Base-by-base conservation (phyloP, 202 grass and related monocot genomes). In the Carex sylvatica region DNA sequence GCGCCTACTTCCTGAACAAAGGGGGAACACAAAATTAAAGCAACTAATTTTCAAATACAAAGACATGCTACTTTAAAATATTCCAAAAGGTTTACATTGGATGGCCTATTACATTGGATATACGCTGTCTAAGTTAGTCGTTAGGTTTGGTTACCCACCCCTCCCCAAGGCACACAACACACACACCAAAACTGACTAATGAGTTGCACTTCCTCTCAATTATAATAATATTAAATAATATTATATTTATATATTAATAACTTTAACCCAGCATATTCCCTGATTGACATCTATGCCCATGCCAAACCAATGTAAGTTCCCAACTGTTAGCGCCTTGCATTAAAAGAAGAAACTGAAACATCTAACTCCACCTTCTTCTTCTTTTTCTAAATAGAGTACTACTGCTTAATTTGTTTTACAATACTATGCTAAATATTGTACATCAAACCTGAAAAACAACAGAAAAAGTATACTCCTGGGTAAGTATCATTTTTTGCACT, bases 191-290 rank as follows among this genome's bases (percentile, higher is more conserved):
- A 55, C 49, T 33, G 23, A 76, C 26, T 33, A 76, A 76, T 76
- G 51, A 76, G 24, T 76, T 56, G 51, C 28, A 19, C 26, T 76
- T 58, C 19, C 51, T 76, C 51, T 56, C 52, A 76, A 35, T 10
- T 19, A 76, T 76, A 74, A 53, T 74, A 74, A 74, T 54, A 53
- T 8, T 16, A 16, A 74, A 53, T 74, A 74, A 74, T 54, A 53
- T 8, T 16, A 16, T 54, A 16, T 9, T 30, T 74, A 30, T 51
- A 54, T 30, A 15, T 74, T 28, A 30, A 44, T 33, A 23, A n/a
- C 24, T 76, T 58, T n/a, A 56, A 52, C 52, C 33, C 73, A 76
- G 73, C 8, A 76, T 76, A 77, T 77, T 77, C 52, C 52, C 52
- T 59, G 16, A 36, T 23, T 36, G 52, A 77, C 73, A 77, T 58